A percentile compares a stretch with the other conserved stretches of the same genome.
phyloP scores from a whole-genome alignment of 345 rosid genomes.

The Alliaria petiolata region DNA sequence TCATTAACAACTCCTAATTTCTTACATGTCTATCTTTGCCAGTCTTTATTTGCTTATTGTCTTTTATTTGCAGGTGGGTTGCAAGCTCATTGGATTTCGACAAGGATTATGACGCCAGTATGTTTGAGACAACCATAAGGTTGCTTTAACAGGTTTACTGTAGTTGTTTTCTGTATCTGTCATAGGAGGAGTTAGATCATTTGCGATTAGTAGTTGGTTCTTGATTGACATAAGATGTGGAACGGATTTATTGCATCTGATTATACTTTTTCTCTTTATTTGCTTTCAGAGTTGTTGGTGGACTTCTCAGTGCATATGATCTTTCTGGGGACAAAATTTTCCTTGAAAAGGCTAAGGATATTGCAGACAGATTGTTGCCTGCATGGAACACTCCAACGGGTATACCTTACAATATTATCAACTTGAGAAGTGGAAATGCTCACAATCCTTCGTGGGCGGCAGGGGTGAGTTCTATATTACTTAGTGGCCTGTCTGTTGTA shows the following conservation, averaged over 20 bases:
- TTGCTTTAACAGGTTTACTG: conserved; percentile 74
- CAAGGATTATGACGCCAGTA: conserved; percentile 93
- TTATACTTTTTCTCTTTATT: conserved; percentile 13
- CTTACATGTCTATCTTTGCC: not conserved
- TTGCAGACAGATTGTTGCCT: conserved; percentile 92
- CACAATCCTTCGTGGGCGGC: conserved; percentile 89
- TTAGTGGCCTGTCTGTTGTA: not conserved
- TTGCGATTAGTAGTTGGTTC: not conserved
- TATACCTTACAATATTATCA: conserved; percentile 84
- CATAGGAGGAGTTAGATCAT: conserved; percentile 24
- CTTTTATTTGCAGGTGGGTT: conserved; percentile 71
- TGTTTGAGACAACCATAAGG: conserved; percentile 99
- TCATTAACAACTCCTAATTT: not conserved
- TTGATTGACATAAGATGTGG: conserved; percentile 7
- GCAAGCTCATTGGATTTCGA: conserved; percentile 86
- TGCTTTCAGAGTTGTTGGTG: conserved; percentile 84
- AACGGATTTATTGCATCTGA: not conserved
- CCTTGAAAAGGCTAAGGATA: conserved; percentile 91
- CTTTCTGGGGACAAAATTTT: conserved; percentile 87
- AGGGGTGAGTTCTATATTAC: conserved; percentile 60
- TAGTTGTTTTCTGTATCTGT: conserved; percentile 28
- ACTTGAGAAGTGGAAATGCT: conserved; percentile 73
- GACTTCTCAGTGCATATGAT: conserved; percentile 95
- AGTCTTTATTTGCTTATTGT: not conserved
- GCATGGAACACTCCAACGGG: conserved; percentile 90